phyloP scores from a whole-genome alignment of 441 rosid genomes.

The Erysimum cheiri region DNA sequence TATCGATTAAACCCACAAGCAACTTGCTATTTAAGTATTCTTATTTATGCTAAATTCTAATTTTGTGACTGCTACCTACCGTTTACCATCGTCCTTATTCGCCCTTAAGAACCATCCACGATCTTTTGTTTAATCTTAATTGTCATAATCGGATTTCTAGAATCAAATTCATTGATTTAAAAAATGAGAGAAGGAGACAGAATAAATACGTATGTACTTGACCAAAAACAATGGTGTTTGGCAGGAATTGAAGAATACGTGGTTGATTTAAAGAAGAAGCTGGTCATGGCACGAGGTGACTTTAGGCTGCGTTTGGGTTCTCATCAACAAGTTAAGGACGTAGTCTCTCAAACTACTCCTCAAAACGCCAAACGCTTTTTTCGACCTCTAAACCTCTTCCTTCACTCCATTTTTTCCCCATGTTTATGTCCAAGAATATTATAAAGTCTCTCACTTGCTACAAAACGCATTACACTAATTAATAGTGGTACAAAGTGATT shows the following conservation, averaged over 20 bases:
- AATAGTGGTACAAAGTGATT: neutral
- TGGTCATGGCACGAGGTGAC: constrained; percentile 60
- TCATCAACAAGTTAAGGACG: constrained; percentile 20
- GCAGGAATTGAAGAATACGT: constrained; percentile 65
- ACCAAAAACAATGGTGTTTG: constrained; percentile 7
- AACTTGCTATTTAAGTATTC: constrained; percentile 10
- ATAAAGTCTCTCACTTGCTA: constrained; percentile 1
- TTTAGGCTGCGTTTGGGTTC: constrained; percentile 33
- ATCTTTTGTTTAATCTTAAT: constrained; percentile 12
- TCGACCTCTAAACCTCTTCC: constrained; percentile 22
- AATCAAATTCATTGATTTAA: neutral
- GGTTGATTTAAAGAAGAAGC: constrained; percentile 56
- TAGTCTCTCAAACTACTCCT: constrained; percentile 28
- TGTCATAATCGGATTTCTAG: constrained; percentile 1
- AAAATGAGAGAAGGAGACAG: neutral
- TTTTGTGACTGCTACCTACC: constrained; percentile 40
- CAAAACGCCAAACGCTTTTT: constrained; percentile 27
- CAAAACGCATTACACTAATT: constrained; percentile 3
- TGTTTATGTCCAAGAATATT: constrained; percentile 25
- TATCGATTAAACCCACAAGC: neutral
- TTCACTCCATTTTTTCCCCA: constrained; percentile 22
- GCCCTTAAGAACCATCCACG: constrained; percentile 20
- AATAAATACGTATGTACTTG: constrained; percentile 8
- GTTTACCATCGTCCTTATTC: constrained; percentile 27
- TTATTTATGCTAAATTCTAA: neutral